These are phyloP conservation scores for Colletotrichum phormii DNA, from an alignment of 2,329 filamentous ascomycete species.

Conservation along the genomic window DNA sequence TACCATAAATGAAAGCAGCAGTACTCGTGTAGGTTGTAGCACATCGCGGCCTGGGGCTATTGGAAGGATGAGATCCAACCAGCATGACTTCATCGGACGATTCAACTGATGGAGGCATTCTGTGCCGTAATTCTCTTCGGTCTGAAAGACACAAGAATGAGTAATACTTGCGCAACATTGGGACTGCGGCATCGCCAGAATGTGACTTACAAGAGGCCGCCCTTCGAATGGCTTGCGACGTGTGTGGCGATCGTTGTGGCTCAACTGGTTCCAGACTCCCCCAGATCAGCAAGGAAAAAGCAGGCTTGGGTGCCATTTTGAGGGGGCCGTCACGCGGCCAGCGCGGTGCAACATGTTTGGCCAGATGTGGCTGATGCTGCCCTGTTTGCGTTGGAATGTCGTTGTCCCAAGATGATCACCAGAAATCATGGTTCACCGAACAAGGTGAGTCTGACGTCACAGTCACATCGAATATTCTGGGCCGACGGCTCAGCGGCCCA, in stretches of 20 bases:
- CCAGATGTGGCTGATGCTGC: constrained; percentile 21
- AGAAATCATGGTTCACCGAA: not conserved
- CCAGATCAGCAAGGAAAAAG: constrained; percentile 9
- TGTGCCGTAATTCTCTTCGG: constrained; percentile 1
- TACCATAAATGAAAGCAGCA: not conserved
- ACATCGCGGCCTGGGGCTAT: not conserved
- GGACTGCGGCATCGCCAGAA: constrained; percentile 9
- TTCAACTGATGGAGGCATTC: not conserved
- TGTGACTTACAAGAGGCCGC: not conserved
- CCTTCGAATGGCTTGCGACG: not conserved
- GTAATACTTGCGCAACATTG: constrained; percentile 12
- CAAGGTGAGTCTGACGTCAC: constrained; percentile 28
- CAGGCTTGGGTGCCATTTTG: not conserved
- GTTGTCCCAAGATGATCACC: constrained; percentile 8
- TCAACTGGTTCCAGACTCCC: constrained; percentile 14
- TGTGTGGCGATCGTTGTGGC: constrained; percentile 35
- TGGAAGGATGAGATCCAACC: not conserved
- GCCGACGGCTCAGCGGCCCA: not conserved
- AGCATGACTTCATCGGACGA: constrained; percentile 1
- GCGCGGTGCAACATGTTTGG: not conserved
- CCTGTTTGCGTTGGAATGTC: constrained; percentile 11
- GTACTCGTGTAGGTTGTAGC: not conserved
- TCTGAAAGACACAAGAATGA: not conserved
- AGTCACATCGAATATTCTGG: constrained; percentile 14
- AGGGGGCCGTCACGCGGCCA: constrained; percentile 30